A percentile compares a stretch with the other conserved stretches of the same genome.
Evolutionary conservation across 129 eudicot genomes (phyloP).

Genomic region (Deinandra increscens): DNA sequence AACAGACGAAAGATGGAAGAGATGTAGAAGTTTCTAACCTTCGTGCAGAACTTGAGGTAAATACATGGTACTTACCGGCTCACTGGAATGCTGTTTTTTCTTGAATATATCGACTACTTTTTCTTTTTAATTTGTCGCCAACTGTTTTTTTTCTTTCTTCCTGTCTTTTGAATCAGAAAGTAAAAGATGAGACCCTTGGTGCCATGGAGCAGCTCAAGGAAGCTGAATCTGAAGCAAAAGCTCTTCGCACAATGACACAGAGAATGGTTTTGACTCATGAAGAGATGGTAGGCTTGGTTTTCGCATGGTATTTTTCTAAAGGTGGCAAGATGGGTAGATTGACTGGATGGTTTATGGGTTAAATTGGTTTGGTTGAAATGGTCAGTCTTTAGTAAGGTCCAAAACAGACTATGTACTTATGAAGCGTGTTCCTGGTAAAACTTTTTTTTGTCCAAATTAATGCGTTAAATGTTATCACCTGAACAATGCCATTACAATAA

Average conservation of each 20-base stretch:
- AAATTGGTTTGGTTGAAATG: not conserved
- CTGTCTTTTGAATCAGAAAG: conserved; percentile 45
- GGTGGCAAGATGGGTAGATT: conserved; percentile 1
- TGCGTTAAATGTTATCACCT: not conserved
- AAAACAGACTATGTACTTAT: not conserved
- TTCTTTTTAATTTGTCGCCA: too few species aligned
- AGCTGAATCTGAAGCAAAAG: conserved; percentile 81
- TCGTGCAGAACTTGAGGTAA: conserved; percentile 79
- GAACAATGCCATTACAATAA: not conserved
- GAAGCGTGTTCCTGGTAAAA: not conserved
- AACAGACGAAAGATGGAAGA: conserved; percentile 71
- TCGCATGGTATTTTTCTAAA: not conserved
- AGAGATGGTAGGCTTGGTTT: conserved; percentile 66
- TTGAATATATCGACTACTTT: not conserved
- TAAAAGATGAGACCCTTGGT: conserved; percentile 56
- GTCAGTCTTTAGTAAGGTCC: too few species aligned
- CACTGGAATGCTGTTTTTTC: not conserved
- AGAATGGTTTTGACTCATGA: conserved; percentile 90
- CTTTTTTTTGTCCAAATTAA: not conserved
- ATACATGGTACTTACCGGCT: conserved; percentile 15
- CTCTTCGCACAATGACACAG: conserved; percentile 82
- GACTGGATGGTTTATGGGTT: not conserved
- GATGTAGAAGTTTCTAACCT: conserved; percentile 65
- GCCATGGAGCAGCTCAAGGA: conserved; percentile 69
- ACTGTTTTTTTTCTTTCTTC: not conserved